Base-by-base conservation (phyloP, 805 yeast genomes). In the Cyberlindnera subsufficiens region DNA sequence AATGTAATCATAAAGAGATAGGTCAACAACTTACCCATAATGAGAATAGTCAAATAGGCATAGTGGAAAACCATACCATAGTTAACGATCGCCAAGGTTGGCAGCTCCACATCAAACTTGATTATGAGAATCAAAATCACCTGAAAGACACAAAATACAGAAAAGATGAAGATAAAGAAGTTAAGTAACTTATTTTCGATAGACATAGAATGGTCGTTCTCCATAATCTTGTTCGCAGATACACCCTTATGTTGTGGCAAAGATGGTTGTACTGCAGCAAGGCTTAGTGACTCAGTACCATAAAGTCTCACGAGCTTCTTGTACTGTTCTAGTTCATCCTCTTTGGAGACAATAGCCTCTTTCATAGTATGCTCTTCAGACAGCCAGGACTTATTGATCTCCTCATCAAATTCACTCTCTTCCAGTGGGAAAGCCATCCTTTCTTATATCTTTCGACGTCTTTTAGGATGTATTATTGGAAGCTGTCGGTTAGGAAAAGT, bases 121-220 rank as follows among this genome's bases (percentile, higher is more conserved):
- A 53, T 42, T 17, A 51, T 45, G 20, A 45, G 37, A 6, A 53
- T 44, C 17, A 53, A 35, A 16, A 48, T 37, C 29, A 51, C 44
- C 38, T 53, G 52, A 32, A 51, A 47, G 4, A 46, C 25, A 7
- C 46, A 38, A 22, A 53, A 49, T 2, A 53, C 40, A 8, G 50
- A 32, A 17, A 49, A 46, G 6, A 51, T 11, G 13, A 46, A 30
- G 19, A 53, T 43, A 35, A 53, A 53, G 32, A 53, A 42, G 30
- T 42, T 49, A 19, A 53, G 39, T 11, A 53, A 40, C 35, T 43
- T 38, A 37, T 53, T 53, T 29, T 53, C 56, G 33, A 53, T 46
- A 16, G 35, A 46, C 17, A 46, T 18, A 11, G 39, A 36, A 33
- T 51, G 53, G 32, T 39, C 42, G 1, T 44, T 33, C 25, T 47